Percentiles rank a stretch among this genome's conserved stretches.
phyloP scores from a whole-genome alignment of 2,329 filamentous ascomycete species.

The Colletotrichum sp. region DNA sequence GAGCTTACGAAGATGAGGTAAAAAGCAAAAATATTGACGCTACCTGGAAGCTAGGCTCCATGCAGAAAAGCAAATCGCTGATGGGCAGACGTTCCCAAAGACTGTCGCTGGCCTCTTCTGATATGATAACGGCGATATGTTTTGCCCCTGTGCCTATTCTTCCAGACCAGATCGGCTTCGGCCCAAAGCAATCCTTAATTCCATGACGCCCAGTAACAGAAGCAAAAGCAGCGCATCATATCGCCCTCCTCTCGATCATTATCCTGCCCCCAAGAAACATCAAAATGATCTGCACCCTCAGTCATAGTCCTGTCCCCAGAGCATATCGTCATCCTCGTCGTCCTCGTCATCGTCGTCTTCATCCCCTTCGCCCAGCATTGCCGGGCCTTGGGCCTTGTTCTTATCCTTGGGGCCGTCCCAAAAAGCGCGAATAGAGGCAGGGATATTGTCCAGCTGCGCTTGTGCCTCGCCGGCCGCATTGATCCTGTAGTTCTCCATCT shows the following conservation, averaged over 20 bases:
- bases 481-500: slow-evolving; percentile 21
- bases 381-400: neutral
- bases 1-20: neutral
- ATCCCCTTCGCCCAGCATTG: slow-evolving; percentile 15
- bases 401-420: neutral
- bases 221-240: neutral
- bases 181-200: neutral
- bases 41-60: neutral
- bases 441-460: neutral
- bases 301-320: neutral
- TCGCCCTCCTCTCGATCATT: neutral
- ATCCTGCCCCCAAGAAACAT: neutral
- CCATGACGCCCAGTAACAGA: neutral
- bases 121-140: neutral
- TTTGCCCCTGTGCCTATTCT: neutral
- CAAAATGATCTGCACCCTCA: neutral
- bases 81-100: neutral
- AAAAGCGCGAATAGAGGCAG: neutral
- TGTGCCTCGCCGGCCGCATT: slow-evolving; percentile 14
- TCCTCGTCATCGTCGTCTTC: neutral
- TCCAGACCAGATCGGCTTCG: neutral
- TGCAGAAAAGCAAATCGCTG: neutral
- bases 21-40: neutral
- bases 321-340: neutral
- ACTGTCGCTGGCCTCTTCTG: neutral